Base-by-base conservation (phyloP, 2,329 filamentous ascomycete genomes). In the Huntiella bhutanensis region DNA sequence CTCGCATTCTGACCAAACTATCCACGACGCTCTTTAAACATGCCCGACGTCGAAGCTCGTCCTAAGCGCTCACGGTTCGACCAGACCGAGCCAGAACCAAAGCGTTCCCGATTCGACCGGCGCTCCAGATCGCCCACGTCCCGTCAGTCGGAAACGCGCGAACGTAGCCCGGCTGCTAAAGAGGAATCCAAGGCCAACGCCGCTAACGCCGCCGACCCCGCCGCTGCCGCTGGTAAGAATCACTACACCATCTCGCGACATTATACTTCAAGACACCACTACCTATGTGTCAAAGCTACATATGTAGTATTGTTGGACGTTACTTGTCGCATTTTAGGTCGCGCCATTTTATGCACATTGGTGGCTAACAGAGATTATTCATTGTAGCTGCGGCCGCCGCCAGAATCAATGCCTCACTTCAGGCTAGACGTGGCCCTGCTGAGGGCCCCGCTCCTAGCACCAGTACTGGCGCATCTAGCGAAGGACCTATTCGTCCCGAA, bases 1-100 rank as follows among this genome's bases (percentile, higher is more conserved):
- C 22, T 28, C 22, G 22, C 1, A 28, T 10, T 28, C 22, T 10
- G 8, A 10, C 7, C 22, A 28, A 28, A 28, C 8, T 28, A 28
- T 28, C 3, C 22, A 10, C 22, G 8, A 28, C 22, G 39, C 48
- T 4, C 15, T 33, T 16, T 17, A 22, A 52, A 33, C 46, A 65
- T 93, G 85, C 76, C 82, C 54, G 84, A 91, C 56, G 71, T 80
- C 52, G 82, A 87, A 54, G 74, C 78, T 59, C 75, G 77, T 51
- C 67, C 69, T 51, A 93, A 93, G 69, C 81, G 86, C 52, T 94
- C 86, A 58, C 85, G 88, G 61, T 95, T 96, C 63, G 88, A 96
- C 60, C 84, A 92, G 62, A 91, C 78, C 41, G 84, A 88, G 59
- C 77, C 82, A 4, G 84, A 91, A 57, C 76, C 81, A 15, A 80